phyloP scores from a whole-genome alignment of 2,329 filamentous ascomycete genomes.

The Aspergillus bombycis region DNA sequence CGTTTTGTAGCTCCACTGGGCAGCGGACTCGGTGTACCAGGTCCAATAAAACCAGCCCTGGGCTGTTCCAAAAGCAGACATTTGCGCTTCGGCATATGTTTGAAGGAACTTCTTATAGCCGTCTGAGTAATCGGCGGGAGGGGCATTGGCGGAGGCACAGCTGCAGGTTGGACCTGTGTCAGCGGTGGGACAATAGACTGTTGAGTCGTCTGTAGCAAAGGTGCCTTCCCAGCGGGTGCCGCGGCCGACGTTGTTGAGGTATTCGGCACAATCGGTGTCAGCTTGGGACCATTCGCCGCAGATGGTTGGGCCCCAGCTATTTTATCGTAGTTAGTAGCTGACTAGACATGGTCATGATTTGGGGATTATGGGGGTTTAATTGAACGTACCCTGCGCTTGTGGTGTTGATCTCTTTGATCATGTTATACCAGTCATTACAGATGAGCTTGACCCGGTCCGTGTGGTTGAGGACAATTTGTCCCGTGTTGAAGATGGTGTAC shows the following conservation, averaged over 20 bases:
- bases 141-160: constrained; percentile 76
- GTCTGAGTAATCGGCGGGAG: constrained; percentile 66
- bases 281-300: constrained; percentile 98
- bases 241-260: constrained; percentile 86
- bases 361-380: neutral
- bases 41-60: constrained; percentile 99
- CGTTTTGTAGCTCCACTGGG: constrained; percentile 75
- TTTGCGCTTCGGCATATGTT: constrained; percentile 94
- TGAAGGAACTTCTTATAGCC: constrained; percentile 83
- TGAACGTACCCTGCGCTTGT: constrained; percentile 63
- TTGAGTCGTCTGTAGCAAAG: constrained; percentile 66
- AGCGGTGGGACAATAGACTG: constrained; percentile 72
- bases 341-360: neutral
- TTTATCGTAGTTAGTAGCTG: constrained; percentile 11
- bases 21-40: constrained; percentile 83
- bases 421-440: constrained; percentile 82
- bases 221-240: constrained; percentile 94
- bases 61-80: constrained; percentile 87
- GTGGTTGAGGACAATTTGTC: constrained; percentile 81
- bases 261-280: constrained; percentile 87
- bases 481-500: constrained; percentile 95
- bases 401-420: constrained; percentile 73
- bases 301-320: constrained; percentile 81
- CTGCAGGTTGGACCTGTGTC: constrained; percentile 64
- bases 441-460: constrained; percentile 83